Evolutionary conservation across 768 basidiomycete genomes (phyloP).

Genomic region (Sporobolomyces pararoseus): DNA sequence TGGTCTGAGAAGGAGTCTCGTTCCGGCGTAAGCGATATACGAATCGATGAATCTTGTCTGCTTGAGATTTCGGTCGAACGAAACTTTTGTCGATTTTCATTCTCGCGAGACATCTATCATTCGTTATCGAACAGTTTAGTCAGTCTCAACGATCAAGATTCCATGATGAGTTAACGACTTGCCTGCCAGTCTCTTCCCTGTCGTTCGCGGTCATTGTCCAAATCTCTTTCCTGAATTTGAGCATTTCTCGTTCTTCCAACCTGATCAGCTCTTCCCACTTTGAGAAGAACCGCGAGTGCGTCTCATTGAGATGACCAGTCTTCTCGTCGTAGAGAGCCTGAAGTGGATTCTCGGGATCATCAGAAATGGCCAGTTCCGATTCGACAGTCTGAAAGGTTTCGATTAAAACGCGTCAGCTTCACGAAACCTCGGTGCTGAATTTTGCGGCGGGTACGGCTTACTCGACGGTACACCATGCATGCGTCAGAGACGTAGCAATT

Average conservation of each 20-base stretch:
- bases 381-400: conserved; percentile 62
- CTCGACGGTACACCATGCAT: conserved; percentile 93
- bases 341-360: conserved; percentile 52
- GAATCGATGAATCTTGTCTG: conserved; percentile 66
- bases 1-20: conserved; percentile 30
- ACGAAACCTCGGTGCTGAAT: no score
- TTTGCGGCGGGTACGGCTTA: no score
- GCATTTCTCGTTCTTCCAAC: conserved; percentile 78
- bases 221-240: conserved; percentile 80
- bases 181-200: conserved; percentile 71
- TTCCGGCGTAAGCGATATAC: conserved; percentile 64
- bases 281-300: conserved; percentile 74
- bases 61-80: background rate
- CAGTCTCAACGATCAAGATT: background rate
- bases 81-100: conserved; percentile 61
- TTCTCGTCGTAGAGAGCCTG: conserved; percentile 67
- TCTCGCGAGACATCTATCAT: conserved; percentile 62
- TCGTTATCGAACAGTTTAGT: background rate
- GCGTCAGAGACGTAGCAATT: conserved; percentile 76
- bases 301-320: conserved; percentile 69
- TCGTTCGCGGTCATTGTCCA: conserved; percentile 85
- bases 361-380: conserved; percentile 57
- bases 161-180: conserved; percentile 16
- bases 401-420: no score
- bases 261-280: conserved; percentile 84